phyloP scores from a whole-genome alignment of 2,329 filamentous ascomycete species.

The Cladosporium sp. region DNA sequence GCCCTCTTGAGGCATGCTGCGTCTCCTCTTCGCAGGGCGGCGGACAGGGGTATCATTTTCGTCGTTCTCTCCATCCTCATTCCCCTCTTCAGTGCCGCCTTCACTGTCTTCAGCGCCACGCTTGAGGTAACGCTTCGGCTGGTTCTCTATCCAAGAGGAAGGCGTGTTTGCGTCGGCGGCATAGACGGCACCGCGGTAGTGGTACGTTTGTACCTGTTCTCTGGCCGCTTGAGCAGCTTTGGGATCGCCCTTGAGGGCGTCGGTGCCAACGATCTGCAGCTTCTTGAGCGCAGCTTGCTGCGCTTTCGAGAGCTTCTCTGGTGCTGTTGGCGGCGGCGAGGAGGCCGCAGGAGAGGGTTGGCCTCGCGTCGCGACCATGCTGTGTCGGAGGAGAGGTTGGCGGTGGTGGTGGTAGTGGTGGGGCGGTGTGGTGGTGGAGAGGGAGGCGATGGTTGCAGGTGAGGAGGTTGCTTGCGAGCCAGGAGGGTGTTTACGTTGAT shows the following conservation, averaged over 20 bases:
- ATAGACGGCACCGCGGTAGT: slow-evolving; percentile 13
- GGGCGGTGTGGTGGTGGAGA: background rate
- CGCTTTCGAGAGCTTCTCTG: background rate
- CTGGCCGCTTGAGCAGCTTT: slow-evolving; percentile 1
- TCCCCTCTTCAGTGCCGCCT: background rate
- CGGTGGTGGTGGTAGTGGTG: background rate
- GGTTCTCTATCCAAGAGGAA: slow-evolving; percentile 10
- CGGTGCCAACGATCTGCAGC: slow-evolving; percentile 4
- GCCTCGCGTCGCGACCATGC: slow-evolving; percentile 11
- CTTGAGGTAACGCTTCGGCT: slow-evolving; percentile 13
- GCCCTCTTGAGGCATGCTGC: background rate
- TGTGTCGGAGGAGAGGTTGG: background rate
- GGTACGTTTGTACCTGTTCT: slow-evolving; percentile 10
- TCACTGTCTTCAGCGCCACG: background rate
- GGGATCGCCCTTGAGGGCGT: slow-evolving; percentile 11
- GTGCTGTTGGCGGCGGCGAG: background rate
- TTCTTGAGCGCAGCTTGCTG: slow-evolving; percentile 7
- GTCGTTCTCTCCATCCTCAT: background rate
- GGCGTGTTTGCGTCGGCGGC: slow-evolving; percentile 11
- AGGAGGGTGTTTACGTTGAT: background rate
- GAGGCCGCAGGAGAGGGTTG: background rate
- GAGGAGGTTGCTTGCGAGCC: too few species aligned
- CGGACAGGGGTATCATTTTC: background rate
- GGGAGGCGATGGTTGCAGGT: background rate
- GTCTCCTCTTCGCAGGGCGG: background rate